A percentile compares a stretch with the other conserved stretches of the same genome.
Evolutionary conservation across 176 grass and related monocot species (phyloP).

Genomic region (Triticum turgidum): DNA sequence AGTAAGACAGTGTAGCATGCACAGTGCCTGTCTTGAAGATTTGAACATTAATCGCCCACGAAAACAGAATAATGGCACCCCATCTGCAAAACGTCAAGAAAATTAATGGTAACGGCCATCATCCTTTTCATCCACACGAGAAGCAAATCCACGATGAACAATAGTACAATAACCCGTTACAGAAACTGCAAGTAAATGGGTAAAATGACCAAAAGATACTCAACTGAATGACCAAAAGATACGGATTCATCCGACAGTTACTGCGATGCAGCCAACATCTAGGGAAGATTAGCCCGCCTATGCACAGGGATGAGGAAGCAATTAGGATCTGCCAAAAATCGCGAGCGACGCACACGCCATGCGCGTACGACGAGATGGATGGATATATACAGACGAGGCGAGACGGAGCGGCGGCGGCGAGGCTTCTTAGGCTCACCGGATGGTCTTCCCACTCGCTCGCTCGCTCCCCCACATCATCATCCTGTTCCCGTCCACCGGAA

Average conservation of each 20-base stretch:
- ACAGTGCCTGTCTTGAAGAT: background rate
- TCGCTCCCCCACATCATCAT: slow-evolving; percentile 3
- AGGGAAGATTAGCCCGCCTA: no score
- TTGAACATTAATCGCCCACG: background rate
- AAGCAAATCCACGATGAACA: background rate
- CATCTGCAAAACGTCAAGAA: background rate
- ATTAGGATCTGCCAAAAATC: no score
- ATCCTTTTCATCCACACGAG: background rate
- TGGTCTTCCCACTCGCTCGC: slow-evolving; percentile 8
- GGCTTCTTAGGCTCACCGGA: slow-evolving; percentile 17
- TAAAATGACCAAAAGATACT: background rate
- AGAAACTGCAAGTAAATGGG: no score
- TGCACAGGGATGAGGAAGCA: background rate
- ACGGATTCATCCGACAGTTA: no score
- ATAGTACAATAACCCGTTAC: background rate
- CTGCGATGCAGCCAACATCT: no score
- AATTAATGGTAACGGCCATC: background rate
- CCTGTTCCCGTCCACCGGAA: slow-evolving; percentile 44
- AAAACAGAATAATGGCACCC: background rate
- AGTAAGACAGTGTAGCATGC: slow-evolving; percentile 6
- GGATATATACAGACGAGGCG: background rate
- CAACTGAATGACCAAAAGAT: background rate
- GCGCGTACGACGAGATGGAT: background rate
- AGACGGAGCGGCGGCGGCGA: background rate
- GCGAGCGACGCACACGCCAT: no score